Evolutionary conservation across 805 yeast species (phyloP).

Genomic region (Starmerella scarabaei): DNA sequence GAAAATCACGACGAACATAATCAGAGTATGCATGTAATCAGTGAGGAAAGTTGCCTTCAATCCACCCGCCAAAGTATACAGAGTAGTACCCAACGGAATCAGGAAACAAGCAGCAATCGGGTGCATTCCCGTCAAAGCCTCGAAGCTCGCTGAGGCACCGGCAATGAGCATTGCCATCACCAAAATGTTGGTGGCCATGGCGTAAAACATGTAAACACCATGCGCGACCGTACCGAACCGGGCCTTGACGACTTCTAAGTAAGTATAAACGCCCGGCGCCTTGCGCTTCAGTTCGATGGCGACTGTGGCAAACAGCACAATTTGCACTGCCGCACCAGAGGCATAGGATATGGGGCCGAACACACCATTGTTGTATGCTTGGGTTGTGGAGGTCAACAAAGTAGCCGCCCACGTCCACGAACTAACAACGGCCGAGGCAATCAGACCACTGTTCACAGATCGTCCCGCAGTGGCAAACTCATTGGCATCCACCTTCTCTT

Average conservation of each 20-base stretch:
- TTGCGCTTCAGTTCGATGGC: constrained; percentile 81
- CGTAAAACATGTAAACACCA: constrained; percentile 49
- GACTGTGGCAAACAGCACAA: constrained; percentile 68
- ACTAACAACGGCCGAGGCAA: constrained; percentile 81
- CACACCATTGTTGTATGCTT: constrained; percentile 66
- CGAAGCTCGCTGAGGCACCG: constrained; percentile 78
- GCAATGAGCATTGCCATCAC: constrained; percentile 88
- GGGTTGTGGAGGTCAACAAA: constrained; percentile 58
- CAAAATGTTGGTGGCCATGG: constrained; percentile 72
- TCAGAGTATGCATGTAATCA: constrained; percentile 70
- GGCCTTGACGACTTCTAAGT: constrained; percentile 66
- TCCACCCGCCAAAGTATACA: constrained; percentile 71
- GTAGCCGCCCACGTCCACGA: constrained; percentile 95
- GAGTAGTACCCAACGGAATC: constrained; percentile 65
- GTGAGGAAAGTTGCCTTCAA: constrained; percentile 70
- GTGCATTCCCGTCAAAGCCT: constrained; percentile 70
- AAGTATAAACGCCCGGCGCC: constrained; percentile 89
- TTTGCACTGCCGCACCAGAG: constrained; percentile 83
- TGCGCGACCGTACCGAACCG: constrained; percentile 75
- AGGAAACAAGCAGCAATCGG: constrained; percentile 71
- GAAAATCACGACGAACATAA: constrained; percentile 61
- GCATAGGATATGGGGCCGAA: constrained; percentile 77
- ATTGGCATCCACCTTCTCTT: constrained; percentile 81
- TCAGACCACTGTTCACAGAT: constrained; percentile 69
- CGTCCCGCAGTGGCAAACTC: constrained; percentile 91